Conservation (phyloP, 179 eudicot genomes). For the Patellifolia procumbens region DNA sequence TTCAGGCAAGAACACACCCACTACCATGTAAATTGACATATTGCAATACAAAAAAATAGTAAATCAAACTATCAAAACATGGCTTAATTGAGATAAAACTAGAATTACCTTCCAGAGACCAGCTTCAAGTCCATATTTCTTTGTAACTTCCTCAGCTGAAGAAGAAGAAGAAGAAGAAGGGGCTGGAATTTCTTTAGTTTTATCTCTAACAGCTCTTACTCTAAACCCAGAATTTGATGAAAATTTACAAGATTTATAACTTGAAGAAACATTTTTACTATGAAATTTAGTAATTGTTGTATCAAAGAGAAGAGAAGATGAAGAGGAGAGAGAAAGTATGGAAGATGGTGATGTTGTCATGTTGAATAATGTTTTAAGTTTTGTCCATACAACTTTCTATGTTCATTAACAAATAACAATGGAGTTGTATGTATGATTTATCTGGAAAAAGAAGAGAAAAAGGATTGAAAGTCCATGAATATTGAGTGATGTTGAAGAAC, state of each 20-base stretch:
- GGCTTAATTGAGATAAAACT: too few species aligned
- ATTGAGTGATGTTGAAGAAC: too few species aligned
- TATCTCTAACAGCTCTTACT: conserved; percentile 59
- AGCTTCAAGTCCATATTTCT: conserved; percentile 87
- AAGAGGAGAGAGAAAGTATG: conserved; percentile 14
- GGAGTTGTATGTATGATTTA: too few species aligned
- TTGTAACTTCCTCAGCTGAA: conserved; percentile 70
- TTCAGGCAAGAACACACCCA: too few species aligned
- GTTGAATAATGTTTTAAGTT: background rate
- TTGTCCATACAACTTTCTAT: conserved; percentile 14
- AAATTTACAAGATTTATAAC: background rate
- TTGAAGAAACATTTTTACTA: background rate
- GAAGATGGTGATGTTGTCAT: conserved; percentile 1
- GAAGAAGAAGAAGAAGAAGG: conserved; percentile 42
- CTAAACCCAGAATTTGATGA: conserved; percentile 14
- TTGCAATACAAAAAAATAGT: background rate
- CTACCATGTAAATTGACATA: too few species aligned
- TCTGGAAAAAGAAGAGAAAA: too few species aligned
- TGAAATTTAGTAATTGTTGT: background rate
- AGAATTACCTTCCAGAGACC: conserved; percentile 83
- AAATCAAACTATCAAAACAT: background rate
- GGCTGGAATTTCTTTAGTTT: conserved; percentile 40
- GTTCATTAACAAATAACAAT: background rate
- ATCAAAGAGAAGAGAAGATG: conserved; percentile 14
- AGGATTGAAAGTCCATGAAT: too few species aligned